These are phyloP conservation scores for Pleurotus djamor DNA, from an alignment of 768 basidiomycete species.

Conservation along the genomic window DNA sequence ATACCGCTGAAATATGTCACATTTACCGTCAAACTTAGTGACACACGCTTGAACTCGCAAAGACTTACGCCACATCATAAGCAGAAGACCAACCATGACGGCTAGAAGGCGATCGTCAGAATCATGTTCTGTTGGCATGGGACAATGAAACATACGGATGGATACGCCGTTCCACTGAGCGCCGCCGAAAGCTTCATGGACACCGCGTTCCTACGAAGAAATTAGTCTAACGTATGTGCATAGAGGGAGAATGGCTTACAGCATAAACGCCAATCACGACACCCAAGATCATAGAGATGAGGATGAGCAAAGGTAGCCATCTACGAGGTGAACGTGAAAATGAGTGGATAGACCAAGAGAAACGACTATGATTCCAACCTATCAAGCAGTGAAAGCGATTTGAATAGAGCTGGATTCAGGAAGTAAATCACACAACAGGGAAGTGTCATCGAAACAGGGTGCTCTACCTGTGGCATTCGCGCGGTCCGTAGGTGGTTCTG, in stretches of 20 bases:
- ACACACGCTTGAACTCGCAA: neutral
- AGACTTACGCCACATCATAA: conserved; percentile 76
- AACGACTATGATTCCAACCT: neutral
- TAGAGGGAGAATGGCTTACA: conserved; percentile 17
- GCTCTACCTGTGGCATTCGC: neutral
- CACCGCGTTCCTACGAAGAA: conserved; percentile 16
- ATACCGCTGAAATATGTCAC: conserved; percentile 33
- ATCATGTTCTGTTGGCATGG: neutral
- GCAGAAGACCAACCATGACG: conserved; percentile 75
- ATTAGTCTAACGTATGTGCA: neutral
- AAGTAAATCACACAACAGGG: neutral
- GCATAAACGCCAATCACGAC: conserved; percentile 73
- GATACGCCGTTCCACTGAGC: conserved; percentile 70
- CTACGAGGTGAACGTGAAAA: conserved; percentile 16
- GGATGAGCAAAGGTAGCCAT: conserved; percentile 61
- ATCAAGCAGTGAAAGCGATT: conserved; percentile 48
- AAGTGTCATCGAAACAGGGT: neutral
- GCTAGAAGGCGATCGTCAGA: conserved; percentile 36
- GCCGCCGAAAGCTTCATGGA: conserved; percentile 62
- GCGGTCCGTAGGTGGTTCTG: neutral
- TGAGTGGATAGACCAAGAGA: neutral
- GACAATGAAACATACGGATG: conserved; percentile 53
- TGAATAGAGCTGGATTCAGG: conserved; percentile 28
- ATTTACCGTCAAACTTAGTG: neutral
- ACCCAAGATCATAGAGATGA: conserved; percentile 73